Base-by-base conservation (phyloP, 2,329 filamentous ascomycete genomes). In the Coniochaeta hoffmannii region DNA sequence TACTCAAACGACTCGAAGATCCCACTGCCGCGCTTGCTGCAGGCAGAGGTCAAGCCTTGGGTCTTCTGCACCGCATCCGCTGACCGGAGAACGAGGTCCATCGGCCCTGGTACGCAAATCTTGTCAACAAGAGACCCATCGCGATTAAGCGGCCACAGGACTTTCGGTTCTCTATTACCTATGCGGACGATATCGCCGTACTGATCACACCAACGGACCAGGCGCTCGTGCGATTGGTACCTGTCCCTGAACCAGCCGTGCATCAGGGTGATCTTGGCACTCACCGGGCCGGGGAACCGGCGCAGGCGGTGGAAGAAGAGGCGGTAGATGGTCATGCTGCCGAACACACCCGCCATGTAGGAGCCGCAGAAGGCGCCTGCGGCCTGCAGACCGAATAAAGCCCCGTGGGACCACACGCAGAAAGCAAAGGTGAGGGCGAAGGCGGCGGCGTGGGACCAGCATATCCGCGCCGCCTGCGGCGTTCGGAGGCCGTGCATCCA, bases 281-380 rank as follows among this genome's bases (percentile, higher is more conserved):
- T 8, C 5, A 53, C 30, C 7, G 52, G 52, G 4, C 52, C 52
- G 11, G 52, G 52, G 26, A 53, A 53, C 3, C 35, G 52, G 10
- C 35, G 10, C n/a, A 53, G 35, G 2, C 32, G 52, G 17, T 53
- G 52, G 35, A 53, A 53, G 35, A 53, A 38, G 36, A 44, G 15
- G 15, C 52, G 32, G 17, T 61, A 61, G 22, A 59, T 32, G 15
- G 53, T 34, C 28, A 59, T 56, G 53, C 59, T 61, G 11, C 30
- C 24, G 24, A 41, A 57, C 1, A 59, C 15, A 41, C 32, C 32
- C 6, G 32, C 52, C 17, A 53, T 24, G 15, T 50, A 50, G 3
- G 46, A 50, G 24, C 46, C 46, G 22, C 22, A 17, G 14, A 50
- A 7, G 2, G 26, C 46, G 5, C 9, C 26, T 4, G 46, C 46